These are phyloP conservation scores for Pelargonium fulgidum DNA, from an alignment of 441 rosid species.

Conservation along the genomic window DNA sequence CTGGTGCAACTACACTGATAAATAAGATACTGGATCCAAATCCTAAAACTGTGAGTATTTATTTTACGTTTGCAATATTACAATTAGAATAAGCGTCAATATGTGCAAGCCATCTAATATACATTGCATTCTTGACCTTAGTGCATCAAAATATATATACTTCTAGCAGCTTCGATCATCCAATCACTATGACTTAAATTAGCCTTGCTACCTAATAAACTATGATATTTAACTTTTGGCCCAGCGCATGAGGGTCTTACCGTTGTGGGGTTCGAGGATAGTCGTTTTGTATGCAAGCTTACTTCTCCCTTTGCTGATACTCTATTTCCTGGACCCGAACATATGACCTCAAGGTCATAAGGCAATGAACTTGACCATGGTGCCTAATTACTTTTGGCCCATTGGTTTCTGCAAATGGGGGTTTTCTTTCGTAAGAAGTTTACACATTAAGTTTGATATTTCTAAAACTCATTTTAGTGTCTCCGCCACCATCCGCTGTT, in stretches of 20 bases:
- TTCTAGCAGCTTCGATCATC: not conserved
- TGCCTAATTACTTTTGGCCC: too few species aligned
- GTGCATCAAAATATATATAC: not conserved
- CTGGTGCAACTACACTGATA: constrained; percentile 56
- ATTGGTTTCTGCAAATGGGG: too few species aligned
- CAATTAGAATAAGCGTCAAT: not conserved
- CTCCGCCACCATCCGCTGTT: too few species aligned
- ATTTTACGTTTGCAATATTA: not conserved
- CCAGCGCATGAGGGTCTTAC: too few species aligned
- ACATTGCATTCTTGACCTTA: not conserved
- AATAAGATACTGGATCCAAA: constrained; percentile 71
- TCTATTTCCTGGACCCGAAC: too few species aligned
- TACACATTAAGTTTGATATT: not conserved
- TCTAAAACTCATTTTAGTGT: not conserved
- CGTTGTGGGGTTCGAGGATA: too few species aligned
- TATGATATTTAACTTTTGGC: not conserved
- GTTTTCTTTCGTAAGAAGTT: not conserved
- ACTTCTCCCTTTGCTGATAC: too few species aligned
- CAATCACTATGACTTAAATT: constrained; percentile 7
- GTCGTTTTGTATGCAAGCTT: too few species aligned
- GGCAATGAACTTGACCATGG: too few species aligned
- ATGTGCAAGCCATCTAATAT: not conserved
- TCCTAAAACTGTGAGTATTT: constrained; percentile 68
- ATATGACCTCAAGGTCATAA: too few species aligned
- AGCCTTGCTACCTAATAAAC: constrained; percentile 10